Conservation (phyloP, 1,284 basidiomycete species). For the Ganoderma multipileum region DNA sequence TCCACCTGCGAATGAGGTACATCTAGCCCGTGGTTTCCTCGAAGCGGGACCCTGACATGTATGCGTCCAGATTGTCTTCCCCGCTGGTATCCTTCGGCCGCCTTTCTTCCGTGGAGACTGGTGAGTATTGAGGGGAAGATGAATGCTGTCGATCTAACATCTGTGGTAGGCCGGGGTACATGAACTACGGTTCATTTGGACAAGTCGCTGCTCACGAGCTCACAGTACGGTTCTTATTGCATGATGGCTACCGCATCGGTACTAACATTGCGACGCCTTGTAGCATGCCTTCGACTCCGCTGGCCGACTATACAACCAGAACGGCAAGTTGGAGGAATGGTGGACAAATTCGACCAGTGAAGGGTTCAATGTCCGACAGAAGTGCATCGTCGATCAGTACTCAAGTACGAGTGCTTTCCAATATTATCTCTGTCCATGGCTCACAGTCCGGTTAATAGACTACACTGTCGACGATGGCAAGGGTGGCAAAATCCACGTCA, state of each 20-base stretch:
- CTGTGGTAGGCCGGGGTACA: conserved; percentile 75
- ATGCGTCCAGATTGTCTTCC: conserved; percentile 86
- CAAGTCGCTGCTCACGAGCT: conserved; percentile 91
- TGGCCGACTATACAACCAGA: conserved; percentile 82
- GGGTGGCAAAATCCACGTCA: conserved; percentile 85
- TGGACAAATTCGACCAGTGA: conserved; percentile 87
- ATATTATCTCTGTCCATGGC: no score
- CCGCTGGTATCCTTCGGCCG: conserved; percentile 92
- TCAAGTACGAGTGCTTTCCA: conserved; percentile 53
- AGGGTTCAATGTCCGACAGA: conserved; percentile 84
- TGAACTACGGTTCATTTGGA: conserved; percentile 92
- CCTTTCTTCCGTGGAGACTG: conserved; percentile 91
- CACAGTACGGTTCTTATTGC: conserved; percentile 55
- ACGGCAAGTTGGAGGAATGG: conserved; percentile 88
- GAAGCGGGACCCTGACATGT: neutral
- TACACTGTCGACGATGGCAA: conserved; percentile 88
- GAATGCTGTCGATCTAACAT: neutral
- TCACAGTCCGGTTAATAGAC: conserved; percentile 44
- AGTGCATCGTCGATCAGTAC: conserved; percentile 92
- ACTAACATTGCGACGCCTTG: conserved; percentile 16
- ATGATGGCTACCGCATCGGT: neutral
- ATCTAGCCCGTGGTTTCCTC: conserved; percentile 11
- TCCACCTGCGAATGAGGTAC: conserved; percentile 80
- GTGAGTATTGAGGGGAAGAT: conserved; percentile 48
- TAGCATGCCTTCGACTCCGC: conserved; percentile 94